Evolutionary conservation across 805 yeast genomes (phyloP).

Genomic region (Komagataella pseudopastoris): DNA sequence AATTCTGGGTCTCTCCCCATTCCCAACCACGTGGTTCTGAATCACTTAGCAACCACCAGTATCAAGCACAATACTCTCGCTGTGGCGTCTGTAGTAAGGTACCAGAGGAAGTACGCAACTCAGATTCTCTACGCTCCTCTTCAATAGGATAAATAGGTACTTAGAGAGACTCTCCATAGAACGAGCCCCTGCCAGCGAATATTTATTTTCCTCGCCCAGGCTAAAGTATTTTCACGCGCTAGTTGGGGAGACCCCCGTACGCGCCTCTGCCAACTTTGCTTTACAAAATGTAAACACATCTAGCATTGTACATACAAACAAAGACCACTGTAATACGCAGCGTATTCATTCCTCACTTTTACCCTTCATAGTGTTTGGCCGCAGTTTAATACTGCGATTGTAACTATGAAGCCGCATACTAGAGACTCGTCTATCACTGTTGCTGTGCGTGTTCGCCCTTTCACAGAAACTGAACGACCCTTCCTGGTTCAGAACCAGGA

Average conservation of each 20-base stretch:
- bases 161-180: not conserved
- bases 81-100: constrained; percentile 83
- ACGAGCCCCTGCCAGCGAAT: not conserved
- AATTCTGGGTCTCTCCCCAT: constrained; percentile 83
- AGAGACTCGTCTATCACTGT: constrained; percentile 55
- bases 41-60: constrained; percentile 91
- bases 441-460: constrained; percentile 77
- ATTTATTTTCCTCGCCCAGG: not conserved
- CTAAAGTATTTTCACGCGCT: not conserved
- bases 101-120: constrained; percentile 79
- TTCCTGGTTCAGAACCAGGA: constrained; percentile 21
- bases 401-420: constrained; percentile 1
- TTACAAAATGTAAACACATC: not conserved
- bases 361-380: not conserved
- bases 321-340: not conserved
- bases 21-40: constrained; percentile 89
- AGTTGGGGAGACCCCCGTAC: not conserved
- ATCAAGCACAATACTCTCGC: constrained; percentile 89
- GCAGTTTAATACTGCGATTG: not conserved
- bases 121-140: constrained; percentile 87
- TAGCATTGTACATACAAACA: not conserved
- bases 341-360: not conserved
- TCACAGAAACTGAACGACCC: constrained; percentile 43
- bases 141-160: constrained; percentile 21
- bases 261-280: not conserved